A percentile compares a stretch with the other conserved stretches of the same genome.
Conservation (phyloP, 2,329 filamentous ascomycete species). For the Phaeosphaeria sp. region DNA sequence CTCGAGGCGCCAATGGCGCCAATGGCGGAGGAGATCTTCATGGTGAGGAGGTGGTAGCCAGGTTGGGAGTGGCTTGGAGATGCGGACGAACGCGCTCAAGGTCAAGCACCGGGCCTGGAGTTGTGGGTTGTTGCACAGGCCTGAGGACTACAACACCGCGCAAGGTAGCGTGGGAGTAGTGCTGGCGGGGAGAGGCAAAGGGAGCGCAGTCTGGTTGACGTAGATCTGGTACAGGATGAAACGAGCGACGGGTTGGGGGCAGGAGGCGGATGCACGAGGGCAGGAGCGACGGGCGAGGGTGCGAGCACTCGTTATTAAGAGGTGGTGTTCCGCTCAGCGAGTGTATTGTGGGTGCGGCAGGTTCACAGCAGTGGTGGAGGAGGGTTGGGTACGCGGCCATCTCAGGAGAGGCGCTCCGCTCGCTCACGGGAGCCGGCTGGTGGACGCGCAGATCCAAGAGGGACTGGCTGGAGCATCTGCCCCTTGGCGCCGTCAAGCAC, state of each 20-base stretch:
- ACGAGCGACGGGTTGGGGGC: slow-evolving; percentile 37
- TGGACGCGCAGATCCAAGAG: not conserved
- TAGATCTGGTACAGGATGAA: slow-evolving; percentile 20
- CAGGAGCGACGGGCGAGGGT: slow-evolving; percentile 1
- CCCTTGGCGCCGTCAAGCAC: slow-evolving; percentile 9
- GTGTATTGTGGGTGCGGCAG: not conserved
- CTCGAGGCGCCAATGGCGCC: slow-evolving; percentile 40
- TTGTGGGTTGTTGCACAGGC: slow-evolving; percentile 6
- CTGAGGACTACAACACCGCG: slow-evolving; percentile 1
- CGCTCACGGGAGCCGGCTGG: not conserved
- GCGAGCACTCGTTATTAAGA: slow-evolving; percentile 4
- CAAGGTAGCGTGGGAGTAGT: not conserved
- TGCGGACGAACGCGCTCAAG: slow-evolving; percentile 19
- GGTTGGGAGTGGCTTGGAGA: slow-evolving; percentile 8
- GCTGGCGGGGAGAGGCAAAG: slow-evolving; percentile 11
- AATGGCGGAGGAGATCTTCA: slow-evolving; percentile 44
- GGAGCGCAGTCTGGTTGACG: slow-evolving; percentile 23
- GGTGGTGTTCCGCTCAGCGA: slow-evolving; percentile 12
- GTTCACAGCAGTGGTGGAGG: slow-evolving; percentile 5
- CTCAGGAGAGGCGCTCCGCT: slow-evolving; percentile 12
- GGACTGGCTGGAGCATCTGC: not conserved
- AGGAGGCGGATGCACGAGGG: slow-evolving; percentile 5
- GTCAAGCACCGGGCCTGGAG: slow-evolving; percentile 34
- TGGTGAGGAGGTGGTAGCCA: slow-evolving; percentile 25
- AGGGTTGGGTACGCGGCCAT: slow-evolving; percentile 8